phyloP scores from a whole-genome alignment of 1,284 basidiomycete genomes.

The Retiboletus flavoniger region DNA sequence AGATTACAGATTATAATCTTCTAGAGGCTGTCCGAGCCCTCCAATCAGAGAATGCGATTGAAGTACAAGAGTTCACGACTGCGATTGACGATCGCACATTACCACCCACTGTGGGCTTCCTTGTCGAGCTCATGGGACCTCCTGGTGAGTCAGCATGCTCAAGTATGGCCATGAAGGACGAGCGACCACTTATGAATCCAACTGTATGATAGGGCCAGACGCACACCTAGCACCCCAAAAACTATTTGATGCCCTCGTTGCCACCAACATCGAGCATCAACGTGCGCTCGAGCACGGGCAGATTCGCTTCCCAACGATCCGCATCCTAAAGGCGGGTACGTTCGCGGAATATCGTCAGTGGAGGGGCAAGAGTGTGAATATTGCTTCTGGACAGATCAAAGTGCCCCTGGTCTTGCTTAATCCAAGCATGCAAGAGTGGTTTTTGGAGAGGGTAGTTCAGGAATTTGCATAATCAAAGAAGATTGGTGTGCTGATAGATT shows the following conservation, averaged over 20 bases:
- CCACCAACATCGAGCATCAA: not conserved
- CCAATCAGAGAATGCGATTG: conserved; percentile 2
- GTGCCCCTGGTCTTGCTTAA: conserved; percentile 16
- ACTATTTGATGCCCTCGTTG: conserved; percentile 15
- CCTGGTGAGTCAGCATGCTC: conserved; percentile 4
- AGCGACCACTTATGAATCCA: not conserved
- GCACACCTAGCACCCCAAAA: conserved; percentile 1
- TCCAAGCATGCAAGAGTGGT: conserved; percentile 10
- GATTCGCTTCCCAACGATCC: conserved; percentile 15
- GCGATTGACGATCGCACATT: conserved; percentile 13
- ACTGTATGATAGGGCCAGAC: conserved; percentile 4
- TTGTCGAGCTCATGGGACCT: conserved; percentile 17
- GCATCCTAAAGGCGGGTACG: conserved; percentile 17
- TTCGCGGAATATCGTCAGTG: conserved; percentile 21
- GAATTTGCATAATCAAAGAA: conserved; percentile 5
- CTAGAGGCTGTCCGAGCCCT: not conserved
- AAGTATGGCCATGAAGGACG: not conserved
- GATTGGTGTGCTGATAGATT: no score
- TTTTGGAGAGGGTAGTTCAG: conserved; percentile 8
- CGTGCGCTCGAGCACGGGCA: conserved; percentile 1
- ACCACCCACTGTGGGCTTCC: conserved; percentile 13
- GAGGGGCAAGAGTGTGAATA: conserved; percentile 6
- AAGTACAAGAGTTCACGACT: conserved; percentile 18
- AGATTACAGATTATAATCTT: conserved; percentile 16
- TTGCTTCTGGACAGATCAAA: conserved; percentile 17